Percentiles rank a stretch among this genome's conserved stretches.
Evolutionary conservation across 345 rosid species (phyloP).

Genomic region (Salix viminalis): DNA sequence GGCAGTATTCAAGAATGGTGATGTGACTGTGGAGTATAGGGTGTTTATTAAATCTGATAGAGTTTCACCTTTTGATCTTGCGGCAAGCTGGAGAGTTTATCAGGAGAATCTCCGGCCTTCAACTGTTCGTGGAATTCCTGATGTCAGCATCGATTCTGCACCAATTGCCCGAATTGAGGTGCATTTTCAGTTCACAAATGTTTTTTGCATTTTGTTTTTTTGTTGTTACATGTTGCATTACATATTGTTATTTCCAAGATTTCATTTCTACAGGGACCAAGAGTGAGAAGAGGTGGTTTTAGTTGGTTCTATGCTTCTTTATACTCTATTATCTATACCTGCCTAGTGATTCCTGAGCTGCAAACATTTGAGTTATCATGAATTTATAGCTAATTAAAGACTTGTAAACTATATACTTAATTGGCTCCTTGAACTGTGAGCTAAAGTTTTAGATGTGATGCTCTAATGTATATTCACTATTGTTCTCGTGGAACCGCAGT

Average conservation of each 20-base stretch:
- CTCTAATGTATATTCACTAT: neutral
- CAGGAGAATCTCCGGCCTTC: constrained; percentile 90
- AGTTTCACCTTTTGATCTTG: constrained; percentile 97
- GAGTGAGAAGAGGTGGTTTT: neutral
- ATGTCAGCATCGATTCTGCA: constrained; percentile 77
- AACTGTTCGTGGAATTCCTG: constrained; percentile 90
- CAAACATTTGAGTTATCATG: neutral
- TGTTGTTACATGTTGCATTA: neutral
- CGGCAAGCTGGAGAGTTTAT: constrained; percentile 98
- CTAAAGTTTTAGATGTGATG: neutral
- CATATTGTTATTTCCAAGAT: neutral
- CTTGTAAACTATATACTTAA: neutral
- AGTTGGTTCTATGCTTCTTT: neutral
- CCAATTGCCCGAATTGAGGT: constrained; percentile 59
- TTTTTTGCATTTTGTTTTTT: neutral
- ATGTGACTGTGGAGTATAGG: constrained; percentile 68
- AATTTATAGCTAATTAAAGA: neutral
- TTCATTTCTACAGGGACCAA: neutral
- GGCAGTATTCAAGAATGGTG: constrained; percentile 64
- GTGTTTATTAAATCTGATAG: constrained; percentile 79
- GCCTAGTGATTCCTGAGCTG: neutral
- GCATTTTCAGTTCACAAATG: neutral
- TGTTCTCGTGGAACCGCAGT: neutral
- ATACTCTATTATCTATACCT: neutral
- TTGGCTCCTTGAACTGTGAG: neutral